Percentiles rank a stretch among this genome's conserved stretches.
These are phyloP conservation scores for Lactarius hengduanensis DNA, from an alignment of 768 basidiomycete species.

Conservation along the genomic window DNA sequence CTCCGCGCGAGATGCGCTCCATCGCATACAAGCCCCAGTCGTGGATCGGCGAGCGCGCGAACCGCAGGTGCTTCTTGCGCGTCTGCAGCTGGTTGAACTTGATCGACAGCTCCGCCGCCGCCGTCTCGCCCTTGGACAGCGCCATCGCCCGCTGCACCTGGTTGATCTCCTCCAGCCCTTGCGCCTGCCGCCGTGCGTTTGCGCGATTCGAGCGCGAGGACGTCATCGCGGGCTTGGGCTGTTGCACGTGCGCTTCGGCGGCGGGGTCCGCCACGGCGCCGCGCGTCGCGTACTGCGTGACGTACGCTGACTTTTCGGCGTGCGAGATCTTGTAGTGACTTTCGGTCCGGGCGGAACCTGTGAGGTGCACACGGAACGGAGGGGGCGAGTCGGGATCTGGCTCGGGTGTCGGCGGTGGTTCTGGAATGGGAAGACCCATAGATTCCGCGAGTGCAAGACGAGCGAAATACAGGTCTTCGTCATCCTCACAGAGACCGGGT, in stretches of 20 bases:
- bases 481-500: conserved; percentile 71
- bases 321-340: conserved; percentile 95
- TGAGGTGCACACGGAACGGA: conserved; percentile 71
- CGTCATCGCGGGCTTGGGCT: conserved; percentile 53
- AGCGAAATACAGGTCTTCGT: conserved; percentile 85
- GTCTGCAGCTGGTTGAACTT: conserved; percentile 99
- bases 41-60: conserved; percentile 93
- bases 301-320: conserved; percentile 87
- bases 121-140: conserved; percentile 70
- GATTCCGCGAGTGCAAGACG: conserved; percentile 54
- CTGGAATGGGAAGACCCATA: conserved; percentile 31
- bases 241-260: conserved; percentile 47
- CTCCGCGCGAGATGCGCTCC: conserved; percentile 89
- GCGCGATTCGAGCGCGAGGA: conserved; percentile 90
- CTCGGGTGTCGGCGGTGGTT: conserved; percentile 31
- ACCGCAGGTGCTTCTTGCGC: conserved; percentile 95
- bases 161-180: conserved; percentile 93
- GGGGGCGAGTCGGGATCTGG: conserved; percentile 44
- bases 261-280: conserved; percentile 43
- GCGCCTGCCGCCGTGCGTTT: conserved; percentile 85
- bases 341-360: conserved; percentile 89
- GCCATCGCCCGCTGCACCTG: conserved; percentile 81
- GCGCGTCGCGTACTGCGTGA: conserved; percentile 81
- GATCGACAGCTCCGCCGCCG: conserved; percentile 70
- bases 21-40: conserved; percentile 98